Evolutionary conservation across 2,329 filamentous ascomycete species (phyloP).

Genomic region (Immersiporthe knoxdaviesiana): DNA sequence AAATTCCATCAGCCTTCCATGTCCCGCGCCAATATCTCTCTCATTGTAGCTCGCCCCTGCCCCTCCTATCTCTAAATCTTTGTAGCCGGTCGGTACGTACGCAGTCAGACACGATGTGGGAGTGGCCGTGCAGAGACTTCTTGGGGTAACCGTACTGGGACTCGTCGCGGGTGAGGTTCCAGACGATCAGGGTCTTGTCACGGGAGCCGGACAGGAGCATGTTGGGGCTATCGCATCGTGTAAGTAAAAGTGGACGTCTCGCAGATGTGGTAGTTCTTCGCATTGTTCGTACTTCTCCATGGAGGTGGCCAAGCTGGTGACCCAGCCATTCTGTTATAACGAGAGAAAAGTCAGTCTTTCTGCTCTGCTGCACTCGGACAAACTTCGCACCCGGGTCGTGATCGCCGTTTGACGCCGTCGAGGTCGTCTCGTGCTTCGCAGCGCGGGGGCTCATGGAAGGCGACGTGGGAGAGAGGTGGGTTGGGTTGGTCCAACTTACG

Average conservation of each 20-base stretch:
- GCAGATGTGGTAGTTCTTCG: conserved; percentile 22
- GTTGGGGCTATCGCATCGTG: conserved; percentile 72
- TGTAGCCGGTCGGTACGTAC: conserved; percentile 61
- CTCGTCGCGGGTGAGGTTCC: conserved; percentile 99
- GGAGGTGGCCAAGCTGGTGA: conserved; percentile 96
- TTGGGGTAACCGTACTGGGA: conserved; percentile 98
- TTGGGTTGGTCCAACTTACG: conserved; percentile 55
- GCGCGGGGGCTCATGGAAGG: conserved; percentile 35
- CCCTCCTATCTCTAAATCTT: not conserved
- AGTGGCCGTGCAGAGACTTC: conserved; percentile 97
- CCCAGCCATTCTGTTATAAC: conserved; percentile 81
- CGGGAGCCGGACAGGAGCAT: conserved; percentile 98
- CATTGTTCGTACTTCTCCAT: conserved; percentile 84
- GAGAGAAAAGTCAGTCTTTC: conserved; percentile 35
- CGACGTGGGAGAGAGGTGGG: conserved; percentile 31
- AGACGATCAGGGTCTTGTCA: conserved; percentile 99
- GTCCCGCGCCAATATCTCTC: conserved; percentile 9
- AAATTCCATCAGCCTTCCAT: conserved; percentile 44
- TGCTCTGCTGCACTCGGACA: conserved; percentile 9
- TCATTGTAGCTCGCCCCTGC: conserved; percentile 15
- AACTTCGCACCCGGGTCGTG: conserved; percentile 1
- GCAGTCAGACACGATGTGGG: conserved; percentile 99
- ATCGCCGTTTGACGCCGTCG: conserved; percentile 21
- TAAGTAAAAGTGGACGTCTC: conserved; percentile 34
- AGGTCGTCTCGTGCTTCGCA: conserved; percentile 15